phyloP scores from a whole-genome alignment of 108 stramenopile genomes.

The Asterionellopsis glacialis region DNA sequence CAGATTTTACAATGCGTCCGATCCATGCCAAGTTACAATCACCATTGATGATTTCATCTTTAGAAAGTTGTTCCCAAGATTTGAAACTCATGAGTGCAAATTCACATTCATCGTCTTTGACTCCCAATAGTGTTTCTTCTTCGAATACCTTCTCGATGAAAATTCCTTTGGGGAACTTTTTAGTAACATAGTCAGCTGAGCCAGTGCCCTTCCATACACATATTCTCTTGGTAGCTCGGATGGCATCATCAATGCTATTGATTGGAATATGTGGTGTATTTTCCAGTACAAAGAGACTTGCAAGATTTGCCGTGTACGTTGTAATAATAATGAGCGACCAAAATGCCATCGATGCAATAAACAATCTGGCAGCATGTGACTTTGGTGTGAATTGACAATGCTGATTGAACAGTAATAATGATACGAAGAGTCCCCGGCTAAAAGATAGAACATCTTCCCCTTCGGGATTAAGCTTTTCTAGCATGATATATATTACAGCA shows the following conservation, averaged over 20 bases:
- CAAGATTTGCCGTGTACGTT: conserved; percentile 31
- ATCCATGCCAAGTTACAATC: conserved; percentile 8
- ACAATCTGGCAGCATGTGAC: conserved; percentile 4
- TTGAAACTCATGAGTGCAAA: neutral
- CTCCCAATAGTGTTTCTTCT: conserved; percentile 1
- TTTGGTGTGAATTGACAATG: conserved; percentile 20
- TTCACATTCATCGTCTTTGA: neutral
- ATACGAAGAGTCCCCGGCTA: neutral
- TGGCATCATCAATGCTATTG: neutral
- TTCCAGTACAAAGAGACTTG: conserved; percentile 15
- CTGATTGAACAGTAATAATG: conserved; percentile 12
- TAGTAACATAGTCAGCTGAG: neutral
- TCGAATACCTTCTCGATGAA: neutral
- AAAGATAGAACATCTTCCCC: neutral
- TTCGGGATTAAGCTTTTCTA: conserved; percentile 10
- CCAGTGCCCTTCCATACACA: neutral
- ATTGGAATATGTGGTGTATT: neutral
- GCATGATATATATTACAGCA: conserved; percentile 14
- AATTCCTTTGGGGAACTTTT: no score
- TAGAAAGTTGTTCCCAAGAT: neutral
- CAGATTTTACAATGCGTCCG: neutral
- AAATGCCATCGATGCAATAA: conserved; percentile 5
- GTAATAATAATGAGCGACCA: conserved; percentile 23
- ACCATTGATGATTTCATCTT: neutral
- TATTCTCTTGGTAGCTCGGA: neutral